phyloP scores from a whole-genome alignment of 2,329 filamentous ascomycete genomes.

The Monilinia vaccinii-corymbosi region DNA sequence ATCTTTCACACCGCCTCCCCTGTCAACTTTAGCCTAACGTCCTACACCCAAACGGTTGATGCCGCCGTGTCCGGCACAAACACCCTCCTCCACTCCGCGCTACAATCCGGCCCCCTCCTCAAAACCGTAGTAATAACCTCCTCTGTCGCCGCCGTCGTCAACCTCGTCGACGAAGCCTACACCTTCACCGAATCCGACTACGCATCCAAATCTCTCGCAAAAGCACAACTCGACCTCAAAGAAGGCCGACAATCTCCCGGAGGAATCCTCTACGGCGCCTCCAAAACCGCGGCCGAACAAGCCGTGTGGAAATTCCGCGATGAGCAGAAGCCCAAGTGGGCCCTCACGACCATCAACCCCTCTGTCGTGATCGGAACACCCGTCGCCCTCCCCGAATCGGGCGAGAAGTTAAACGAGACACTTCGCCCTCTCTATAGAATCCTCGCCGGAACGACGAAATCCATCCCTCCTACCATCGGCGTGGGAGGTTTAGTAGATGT shows the following conservation, averaged over 20 bases:
- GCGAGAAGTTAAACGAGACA: slow-evolving; percentile 30
- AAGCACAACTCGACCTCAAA: slow-evolving; percentile 26
- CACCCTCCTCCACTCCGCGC: slow-evolving; percentile 24
- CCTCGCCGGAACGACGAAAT: slow-evolving; percentile 29
- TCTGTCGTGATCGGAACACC: slow-evolving; percentile 36
- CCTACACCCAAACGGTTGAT: slow-evolving; percentile 26
- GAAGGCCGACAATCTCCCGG: slow-evolving; percentile 16
- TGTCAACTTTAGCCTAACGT: slow-evolving; percentile 25
- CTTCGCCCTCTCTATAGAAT: slow-evolving; percentile 29
- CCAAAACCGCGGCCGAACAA: slow-evolving; percentile 33
- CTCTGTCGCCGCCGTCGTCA: slow-evolving; percentile 25
- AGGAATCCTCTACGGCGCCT: slow-evolving; percentile 31
- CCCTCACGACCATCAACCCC: slow-evolving; percentile 34
- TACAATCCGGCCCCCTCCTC: slow-evolving; percentile 30
- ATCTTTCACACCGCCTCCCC: slow-evolving; percentile 29
- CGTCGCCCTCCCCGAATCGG: slow-evolving; percentile 26
- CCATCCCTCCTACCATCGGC: slow-evolving; percentile 21
- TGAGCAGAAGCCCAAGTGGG: slow-evolving; percentile 31
- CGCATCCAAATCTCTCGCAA: slow-evolving; percentile 28
- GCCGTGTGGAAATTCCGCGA: slow-evolving; percentile 33
- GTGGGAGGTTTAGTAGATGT: slow-evolving; percentile 34
- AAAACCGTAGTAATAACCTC: slow-evolving; percentile 35
- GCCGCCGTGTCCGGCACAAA: slow-evolving; percentile 24
- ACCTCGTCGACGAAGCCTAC: slow-evolving; percentile 19
- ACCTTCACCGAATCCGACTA: slow-evolving; percentile 23